phyloP scores from a whole-genome alignment of 495 filamentous ascomycete species.

The Cercophora sp. region DNA sequence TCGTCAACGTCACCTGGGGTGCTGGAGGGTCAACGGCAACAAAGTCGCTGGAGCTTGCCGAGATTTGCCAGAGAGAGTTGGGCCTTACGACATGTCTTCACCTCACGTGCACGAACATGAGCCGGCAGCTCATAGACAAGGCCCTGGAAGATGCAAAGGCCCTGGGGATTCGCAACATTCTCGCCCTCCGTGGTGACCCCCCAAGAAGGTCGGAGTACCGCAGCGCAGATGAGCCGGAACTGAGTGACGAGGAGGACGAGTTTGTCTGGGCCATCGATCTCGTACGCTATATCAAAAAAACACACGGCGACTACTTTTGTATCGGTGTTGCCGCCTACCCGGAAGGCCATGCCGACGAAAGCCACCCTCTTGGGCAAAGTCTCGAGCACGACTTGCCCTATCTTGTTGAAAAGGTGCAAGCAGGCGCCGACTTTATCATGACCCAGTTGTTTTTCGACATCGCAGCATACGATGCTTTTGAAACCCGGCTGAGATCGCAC shows the following conservation, averaged over 20 bases:
- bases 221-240: slow-evolving; percentile 49
- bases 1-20: slow-evolving; percentile 97
- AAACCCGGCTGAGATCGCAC: slow-evolving; percentile 72
- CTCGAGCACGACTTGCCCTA: slow-evolving; percentile 79
- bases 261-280: slow-evolving; percentile 90
- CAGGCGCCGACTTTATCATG: slow-evolving; percentile 97
- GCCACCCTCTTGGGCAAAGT: slow-evolving; percentile 72
- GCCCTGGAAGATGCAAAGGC: slow-evolving; percentile 88
- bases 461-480: slow-evolving; percentile 73
- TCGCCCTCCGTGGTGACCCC: slow-evolving; percentile 91
- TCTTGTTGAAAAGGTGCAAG: slow-evolving; percentile 82
- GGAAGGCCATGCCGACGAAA: slow-evolving; percentile 92
- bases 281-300: slow-evolving; percentile 79
- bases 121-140: slow-evolving; percentile 74
- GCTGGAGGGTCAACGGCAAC: slow-evolving; percentile 87
- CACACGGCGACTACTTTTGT: slow-evolving; percentile 93
- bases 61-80: slow-evolving; percentile 88
- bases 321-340: slow-evolving; percentile 93
- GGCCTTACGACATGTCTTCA: slow-evolving; percentile 93
- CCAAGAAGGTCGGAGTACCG: slow-evolving; percentile 84
- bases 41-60: slow-evolving; percentile 89
- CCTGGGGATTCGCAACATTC: slow-evolving; percentile 90
- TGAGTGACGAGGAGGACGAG: slow-evolving; percentile 58
- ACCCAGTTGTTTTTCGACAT: slow-evolving; percentile 97
- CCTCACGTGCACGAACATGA: slow-evolving; percentile 98